Base-by-base conservation (phyloP, 805 yeast species). In the Metahyphopichia silvanorum region DNA sequence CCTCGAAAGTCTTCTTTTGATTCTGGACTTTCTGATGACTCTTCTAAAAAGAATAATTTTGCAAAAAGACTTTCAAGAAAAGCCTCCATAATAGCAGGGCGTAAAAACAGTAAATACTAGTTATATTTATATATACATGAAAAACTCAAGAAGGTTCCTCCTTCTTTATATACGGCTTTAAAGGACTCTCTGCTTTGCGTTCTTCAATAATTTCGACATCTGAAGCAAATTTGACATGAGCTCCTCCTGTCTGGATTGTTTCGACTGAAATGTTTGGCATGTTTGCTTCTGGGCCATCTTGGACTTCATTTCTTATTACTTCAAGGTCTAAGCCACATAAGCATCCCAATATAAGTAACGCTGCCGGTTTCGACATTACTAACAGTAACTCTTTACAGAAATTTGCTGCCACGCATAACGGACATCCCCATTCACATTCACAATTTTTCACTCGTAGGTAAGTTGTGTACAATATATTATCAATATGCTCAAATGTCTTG, bases 361-460 rank as follows among this genome's bases (percentile, higher is more conserved):
- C 87, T 0, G 93, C 98, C 9, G 84, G 82, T 47, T 91, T 93
- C 0, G 97, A 87, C 41, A 91, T 62, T 5, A 93, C 98, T 33
- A 82, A 61, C 49, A 82, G 79, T 43, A 74, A 74, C 56, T 93
- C 98, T 35, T 79, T 77, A 59, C 98, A 93, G 33, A 74, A 76
- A 0, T 85, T 63, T 1, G 86, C 82, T 2, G 93, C 85, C n/a
- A 88, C 82, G 63, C 98, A 93, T 28, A 77, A 75, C 0, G 94
- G 94, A 49, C 91, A 83, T 0, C 91, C 91, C 71, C 82, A 77
- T 5, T 79, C 79, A 56, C 86, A 79, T 1, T 69, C 68, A 53
- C 99, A 93, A 11, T 65, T 69, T 18, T 69, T 65, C 0, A 89
- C 64, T 24, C 83, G 66, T 2, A 66, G 63, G 31, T 77, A 59